Evolutionary conservation across 1,139 yeast species (phyloP), one percentile per base, ranked within the genome.

Genomic region (Suhomyces kunorum): DNA sequence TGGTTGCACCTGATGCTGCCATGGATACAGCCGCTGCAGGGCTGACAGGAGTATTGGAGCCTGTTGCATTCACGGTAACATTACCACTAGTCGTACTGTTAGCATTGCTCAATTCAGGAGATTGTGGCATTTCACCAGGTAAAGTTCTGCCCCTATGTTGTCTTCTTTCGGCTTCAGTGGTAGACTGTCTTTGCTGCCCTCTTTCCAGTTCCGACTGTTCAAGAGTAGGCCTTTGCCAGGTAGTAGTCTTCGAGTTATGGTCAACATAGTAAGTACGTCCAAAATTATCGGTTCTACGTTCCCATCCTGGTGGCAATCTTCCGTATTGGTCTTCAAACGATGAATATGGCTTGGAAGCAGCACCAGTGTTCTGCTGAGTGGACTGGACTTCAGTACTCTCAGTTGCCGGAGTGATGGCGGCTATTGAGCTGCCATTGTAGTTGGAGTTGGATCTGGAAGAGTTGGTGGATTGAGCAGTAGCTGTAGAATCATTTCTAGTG

Each of bases 191-290:
- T 54, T 76, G 71, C 65, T 74, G 71, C 46, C 81, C 83, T 59
- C 87, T 76, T 60, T 83, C 87, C 18, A 74, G 64, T 53, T 83
- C 89, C 14, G 80, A 66, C 56, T 83, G 86, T 37, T 82, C 87
- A 51, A 80, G 63, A 4, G 90, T 79, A 19, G 99, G 99, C 55
- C 99, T 80, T 54, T 87, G 90, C 99, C 99, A 92, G 8, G 98
- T 92, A 4, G 99, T 92, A 6, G 97, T 87, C 66, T 98, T 82
- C 23, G 96, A 87, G 63, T 90, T 90, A 67, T 92, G 99, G 66
- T 92, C 99, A 30, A 92, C 98, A 61, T 92, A 92, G 64, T 94
- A 92, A 1, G 98, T 92, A 58, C 99, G 81, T 23, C 98, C 98
- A 56, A 89, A 87, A 61, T 89, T 89, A 63, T 92, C 99, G 1